These are phyloP conservation scores for Euclidium syriacum DNA, from an alignment of 345 rosid species.

Conservation along the genomic window DNA sequence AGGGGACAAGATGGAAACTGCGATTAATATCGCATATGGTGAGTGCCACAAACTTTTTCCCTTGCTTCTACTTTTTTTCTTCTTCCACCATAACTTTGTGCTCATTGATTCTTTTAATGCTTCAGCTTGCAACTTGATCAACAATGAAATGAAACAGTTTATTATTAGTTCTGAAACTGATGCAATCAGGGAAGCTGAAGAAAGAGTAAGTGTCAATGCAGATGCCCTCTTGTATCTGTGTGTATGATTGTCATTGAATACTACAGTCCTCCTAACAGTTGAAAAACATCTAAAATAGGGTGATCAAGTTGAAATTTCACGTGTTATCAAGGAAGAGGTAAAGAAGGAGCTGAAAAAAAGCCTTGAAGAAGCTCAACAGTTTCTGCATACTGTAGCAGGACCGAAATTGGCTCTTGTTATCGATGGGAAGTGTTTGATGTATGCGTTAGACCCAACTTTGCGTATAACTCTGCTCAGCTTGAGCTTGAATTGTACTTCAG, in stretches of 20 bases:
- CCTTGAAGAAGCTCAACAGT: conserved; percentile 74
- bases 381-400: conserved; percentile 44
- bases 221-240: neutral
- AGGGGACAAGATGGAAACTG: conserved; percentile 98
- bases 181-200: conserved; percentile 84
- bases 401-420: conserved; percentile 84
- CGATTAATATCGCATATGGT: conserved; percentile 97
- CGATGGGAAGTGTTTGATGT: conserved; percentile 95
- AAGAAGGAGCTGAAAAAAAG: conserved; percentile 61
- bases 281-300: conserved; percentile 45
- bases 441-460: conserved; percentile 81
- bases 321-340: conserved; percentile 75
- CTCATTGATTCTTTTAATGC: conserved; percentile 8
- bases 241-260: neutral
- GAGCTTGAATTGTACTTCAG: conserved; percentile 93
- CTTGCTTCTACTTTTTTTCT: neutral
- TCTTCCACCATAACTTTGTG: neutral
- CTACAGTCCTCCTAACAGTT: neutral
- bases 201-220: conserved; percentile 53
- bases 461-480: conserved; percentile 78
- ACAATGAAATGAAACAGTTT: conserved; percentile 92
- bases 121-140: conserved; percentile 93
- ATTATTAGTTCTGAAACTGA: conserved; percentile 89
- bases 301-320: conserved; percentile 80
- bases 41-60: conserved; percentile 23